These are phyloP conservation scores for Wickerhamomyces xylosicus DNA, from an alignment of 805 yeast species.

Conservation along the genomic window DNA sequence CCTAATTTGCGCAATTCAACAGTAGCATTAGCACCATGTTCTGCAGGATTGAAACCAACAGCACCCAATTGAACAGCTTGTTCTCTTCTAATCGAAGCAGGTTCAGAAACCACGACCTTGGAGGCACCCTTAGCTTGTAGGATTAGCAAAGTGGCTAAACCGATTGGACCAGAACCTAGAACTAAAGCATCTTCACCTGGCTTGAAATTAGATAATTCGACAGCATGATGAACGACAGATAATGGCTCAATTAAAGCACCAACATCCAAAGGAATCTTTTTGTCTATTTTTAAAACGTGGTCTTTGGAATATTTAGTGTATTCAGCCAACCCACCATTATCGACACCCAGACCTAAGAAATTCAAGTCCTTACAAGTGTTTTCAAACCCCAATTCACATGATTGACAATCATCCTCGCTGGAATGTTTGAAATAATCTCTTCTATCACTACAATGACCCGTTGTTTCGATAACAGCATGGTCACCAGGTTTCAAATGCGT, in stretches of 20 bases:
- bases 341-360: slow-evolving; percentile 39
- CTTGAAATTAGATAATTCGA: slow-evolving; percentile 30
- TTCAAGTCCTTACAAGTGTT: slow-evolving; percentile 35
- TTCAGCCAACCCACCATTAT: slow-evolving; percentile 37
- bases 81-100: slow-evolving; percentile 50
- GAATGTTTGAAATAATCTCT: slow-evolving; percentile 17
- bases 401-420: slow-evolving; percentile 25
- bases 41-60: slow-evolving; percentile 31
- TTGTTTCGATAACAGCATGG: slow-evolving; percentile 43
- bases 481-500: slow-evolving; percentile 41
- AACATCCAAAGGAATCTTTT: slow-evolving; percentile 35
- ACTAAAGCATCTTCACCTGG: slow-evolving; percentile 38
- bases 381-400: slow-evolving; percentile 32
- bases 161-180: slow-evolving; percentile 56
- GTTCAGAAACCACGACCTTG: slow-evolving; percentile 50
- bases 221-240: slow-evolving; percentile 52
- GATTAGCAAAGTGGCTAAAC: slow-evolving; percentile 47
- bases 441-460: slow-evolving; percentile 33
- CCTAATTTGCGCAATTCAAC: slow-evolving; percentile 24
- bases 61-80: slow-evolving; percentile 42
- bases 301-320: slow-evolving; percentile 28
- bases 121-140: slow-evolving; percentile 37
- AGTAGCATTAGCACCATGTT: slow-evolving; percentile 21
- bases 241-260: slow-evolving; percentile 51
- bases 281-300: slow-evolving; percentile 30